Base-by-base conservation (phyloP, 495 filamentous ascomycete species). In the Trichocladium uniseriatum region DNA sequence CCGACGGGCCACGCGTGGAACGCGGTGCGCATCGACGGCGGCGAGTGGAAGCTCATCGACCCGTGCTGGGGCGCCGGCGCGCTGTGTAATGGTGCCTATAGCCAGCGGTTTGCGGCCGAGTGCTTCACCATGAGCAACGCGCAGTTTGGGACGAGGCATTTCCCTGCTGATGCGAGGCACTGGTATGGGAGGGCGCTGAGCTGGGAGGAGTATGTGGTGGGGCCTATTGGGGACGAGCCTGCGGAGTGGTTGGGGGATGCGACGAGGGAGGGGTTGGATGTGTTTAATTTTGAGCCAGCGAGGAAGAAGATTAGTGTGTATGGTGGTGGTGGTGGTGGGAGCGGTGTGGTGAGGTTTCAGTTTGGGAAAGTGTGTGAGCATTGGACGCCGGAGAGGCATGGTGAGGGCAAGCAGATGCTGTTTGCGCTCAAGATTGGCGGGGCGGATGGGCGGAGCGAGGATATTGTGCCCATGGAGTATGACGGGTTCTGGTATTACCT, bases 41-140 rank as follows among this genome's bases (percentile, higher is more conserved):
- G 83, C 2, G 78, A 82, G 51, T 98, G 91, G 91, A 95, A 96
- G 65, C 74, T 97, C 4, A 72, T 97, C 34, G 92, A 98, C 57
- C 52, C 81, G 3, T 96, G 92, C 63, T 98, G 92, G 92, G 92
- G 92, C 34, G 88, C 91, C 0, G 92, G 92, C 62, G 83, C 52
- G 40, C 67, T 61, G 65, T 77, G 36, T 38, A 63, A 56, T 31
- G 46, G 38, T 42, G 53, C 55, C 52, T 97, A 92, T 66, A 69
- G 69, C 29, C 76, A 82, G 52, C 53, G 60, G n/a, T 92, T 95
- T 61, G 75, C 71, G 2, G 77, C 89, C 1, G 59, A 69, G 8
- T 69, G 75, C 58, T 98, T 98, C 66, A 83, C 76, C n/a, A 76
- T 82, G 63, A 66, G 75, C n/a, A 95, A 95, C 59, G 81, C 87